Evolutionary conservation across 345 rosid genomes (phyloP).

Genomic region (Clausena lansium): DNA sequence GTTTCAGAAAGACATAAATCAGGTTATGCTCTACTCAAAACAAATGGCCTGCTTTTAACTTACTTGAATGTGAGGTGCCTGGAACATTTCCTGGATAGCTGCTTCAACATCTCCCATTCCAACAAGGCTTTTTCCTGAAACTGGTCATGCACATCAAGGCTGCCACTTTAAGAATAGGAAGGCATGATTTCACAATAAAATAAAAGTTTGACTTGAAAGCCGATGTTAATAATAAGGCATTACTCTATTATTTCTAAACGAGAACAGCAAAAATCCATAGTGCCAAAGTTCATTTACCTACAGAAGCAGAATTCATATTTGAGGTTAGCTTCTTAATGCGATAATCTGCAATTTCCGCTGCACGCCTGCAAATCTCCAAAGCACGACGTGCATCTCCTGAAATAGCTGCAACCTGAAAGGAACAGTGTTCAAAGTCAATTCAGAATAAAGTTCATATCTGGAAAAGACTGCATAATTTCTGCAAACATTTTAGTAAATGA

Average conservation of each 20-base stretch:
- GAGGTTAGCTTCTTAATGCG: constrained; percentile 40
- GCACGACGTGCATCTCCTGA: constrained; percentile 99
- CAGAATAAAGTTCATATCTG: background rate
- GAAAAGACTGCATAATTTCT: background rate
- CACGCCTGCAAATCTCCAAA: constrained; percentile 94
- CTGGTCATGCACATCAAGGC: background rate
- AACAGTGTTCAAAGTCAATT: constrained; percentile 4
- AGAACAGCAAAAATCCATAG: background rate
- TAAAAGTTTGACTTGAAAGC: background rate
- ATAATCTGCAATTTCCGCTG: constrained; percentile 90
- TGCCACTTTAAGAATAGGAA: background rate
- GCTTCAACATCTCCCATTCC: constrained; percentile 81
- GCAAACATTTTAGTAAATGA: background rate
- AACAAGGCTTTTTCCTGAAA: constrained; percentile 60
- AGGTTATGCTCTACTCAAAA: background rate
- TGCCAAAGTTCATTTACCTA: constrained; percentile 32
- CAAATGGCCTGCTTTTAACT: constrained; percentile 25
- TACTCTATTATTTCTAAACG: background rate
- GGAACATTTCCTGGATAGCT: constrained; percentile 96
- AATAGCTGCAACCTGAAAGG: constrained; percentile 77
- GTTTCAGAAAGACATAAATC: background rate
- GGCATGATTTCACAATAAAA: background rate
- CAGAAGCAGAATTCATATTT: constrained; percentile 22
- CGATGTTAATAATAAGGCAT: background rate
- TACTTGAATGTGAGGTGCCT: constrained; percentile 96